A percentile compares a stretch with the other conserved stretches of the same genome.
Conservation (phyloP, 2,329 filamentous ascomycete genomes). For the Cladophialophora immunda region DNA sequence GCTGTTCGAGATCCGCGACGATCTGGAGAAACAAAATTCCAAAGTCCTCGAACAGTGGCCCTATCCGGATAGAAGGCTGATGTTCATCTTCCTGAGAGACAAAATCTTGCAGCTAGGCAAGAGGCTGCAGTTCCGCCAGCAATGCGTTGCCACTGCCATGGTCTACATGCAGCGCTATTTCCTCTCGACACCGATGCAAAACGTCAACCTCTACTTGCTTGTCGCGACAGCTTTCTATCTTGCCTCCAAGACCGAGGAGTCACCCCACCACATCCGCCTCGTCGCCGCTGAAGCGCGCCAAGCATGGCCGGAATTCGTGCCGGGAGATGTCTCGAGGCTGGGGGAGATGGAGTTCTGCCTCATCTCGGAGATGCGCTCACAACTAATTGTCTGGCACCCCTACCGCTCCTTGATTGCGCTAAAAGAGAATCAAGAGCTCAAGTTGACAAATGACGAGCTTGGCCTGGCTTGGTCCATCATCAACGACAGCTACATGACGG, state of each 20-base stretch:
- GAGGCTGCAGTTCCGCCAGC: slow-evolving; percentile 84
- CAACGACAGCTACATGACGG: slow-evolving; percentile 92
- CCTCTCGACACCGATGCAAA: slow-evolving; percentile 85
- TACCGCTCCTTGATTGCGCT: slow-evolving; percentile 82
- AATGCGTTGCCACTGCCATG: slow-evolving; percentile 92
- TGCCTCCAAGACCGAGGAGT: slow-evolving; percentile 98
- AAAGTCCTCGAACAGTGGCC: slow-evolving; percentile 77
- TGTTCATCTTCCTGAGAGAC: slow-evolving; percentile 92
- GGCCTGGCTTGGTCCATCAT: slow-evolving; percentile 81
- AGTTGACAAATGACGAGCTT: slow-evolving; percentile 78
- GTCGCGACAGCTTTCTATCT: slow-evolving; percentile 94
- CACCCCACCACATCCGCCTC: slow-evolving; percentile 91
- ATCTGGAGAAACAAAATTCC: slow-evolving; percentile 78
- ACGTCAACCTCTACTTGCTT: slow-evolving; percentile 91
- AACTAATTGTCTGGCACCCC: slow-evolving; percentile 89
- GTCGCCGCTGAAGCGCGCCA: slow-evolving; percentile 86
- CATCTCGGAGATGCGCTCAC: slow-evolving; percentile 89
- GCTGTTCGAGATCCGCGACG: slow-evolving; percentile 76
- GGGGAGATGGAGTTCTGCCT: slow-evolving; percentile 94
- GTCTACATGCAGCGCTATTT: slow-evolving; percentile 96
- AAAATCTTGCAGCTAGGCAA: slow-evolving; percentile 85
- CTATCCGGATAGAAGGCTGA: slow-evolving; percentile 79
- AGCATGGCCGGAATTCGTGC: slow-evolving; percentile 82
- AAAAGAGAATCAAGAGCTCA: slow-evolving; percentile 63
- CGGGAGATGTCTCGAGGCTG: slow-evolving; percentile 80